Evolutionary conservation across 768 basidiomycete genomes (phyloP).

Genomic region (Serendipita sp.): DNA sequence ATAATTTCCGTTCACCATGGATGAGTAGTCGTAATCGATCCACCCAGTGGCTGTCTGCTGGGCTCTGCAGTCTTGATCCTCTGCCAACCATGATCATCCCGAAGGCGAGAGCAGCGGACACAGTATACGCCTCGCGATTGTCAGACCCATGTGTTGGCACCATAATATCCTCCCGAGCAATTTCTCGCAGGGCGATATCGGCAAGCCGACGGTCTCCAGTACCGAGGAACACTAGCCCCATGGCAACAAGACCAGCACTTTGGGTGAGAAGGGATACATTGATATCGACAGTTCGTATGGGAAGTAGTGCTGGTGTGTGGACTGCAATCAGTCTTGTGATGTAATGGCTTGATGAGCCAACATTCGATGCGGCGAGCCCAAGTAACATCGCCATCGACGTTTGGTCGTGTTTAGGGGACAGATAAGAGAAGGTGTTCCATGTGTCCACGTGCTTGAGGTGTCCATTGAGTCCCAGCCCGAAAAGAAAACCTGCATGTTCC

Average conservation of each 20-base stretch:
- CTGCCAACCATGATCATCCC: constrained; percentile 94
- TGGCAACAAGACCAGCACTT: constrained; percentile 68
- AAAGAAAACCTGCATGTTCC: constrained; percentile 91
- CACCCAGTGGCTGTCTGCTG: constrained; percentile 58
- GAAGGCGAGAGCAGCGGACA: constrained; percentile 75
- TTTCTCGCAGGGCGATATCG: constrained; percentile 75
- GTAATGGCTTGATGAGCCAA: constrained; percentile 70
- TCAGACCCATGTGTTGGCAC: constrained; percentile 76
- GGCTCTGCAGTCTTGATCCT: constrained; percentile 44
- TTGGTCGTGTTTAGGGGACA: constrained; percentile 90
- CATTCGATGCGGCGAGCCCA: constrained; percentile 81
- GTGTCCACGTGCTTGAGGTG: constrained; percentile 80
- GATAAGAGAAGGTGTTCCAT: constrained; percentile 89
- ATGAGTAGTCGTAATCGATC: constrained; percentile 56
- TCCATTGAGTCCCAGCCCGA: constrained; percentile 82
- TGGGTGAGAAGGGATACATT: constrained; percentile 85
- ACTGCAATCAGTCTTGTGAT: constrained; percentile 85
- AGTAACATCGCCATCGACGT: constrained; percentile 88
- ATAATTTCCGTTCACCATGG: constrained; percentile 43
- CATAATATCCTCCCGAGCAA: constrained; percentile 58
- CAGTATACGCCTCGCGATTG: constrained; percentile 82
- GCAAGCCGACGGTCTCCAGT: constrained; percentile 82
- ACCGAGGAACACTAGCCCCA: constrained; percentile 82
- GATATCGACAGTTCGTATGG: constrained; percentile 69
- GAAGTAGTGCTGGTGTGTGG: constrained; percentile 84